phyloP scores from a whole-genome alignment of 768 basidiomycete genomes.

The Chalciporus sphaerocephalus region DNA sequence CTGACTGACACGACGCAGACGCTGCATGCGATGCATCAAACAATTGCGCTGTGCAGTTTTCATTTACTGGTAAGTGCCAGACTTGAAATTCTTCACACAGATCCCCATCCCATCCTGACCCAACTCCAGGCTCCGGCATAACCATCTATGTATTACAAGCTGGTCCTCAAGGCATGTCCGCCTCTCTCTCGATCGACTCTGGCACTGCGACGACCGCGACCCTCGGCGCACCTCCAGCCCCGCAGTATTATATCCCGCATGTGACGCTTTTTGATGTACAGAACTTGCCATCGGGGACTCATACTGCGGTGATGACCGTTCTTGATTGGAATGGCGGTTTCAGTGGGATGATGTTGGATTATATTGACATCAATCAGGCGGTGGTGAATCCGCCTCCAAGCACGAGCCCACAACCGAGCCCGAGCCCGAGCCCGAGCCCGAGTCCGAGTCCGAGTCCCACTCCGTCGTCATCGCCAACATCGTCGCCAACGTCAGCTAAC shows the following conservation, averaged over 20 bases:
- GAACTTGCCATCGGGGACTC: slow-evolving; percentile 20
- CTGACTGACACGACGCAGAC: slow-evolving; percentile 11
- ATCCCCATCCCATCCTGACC: neutral
- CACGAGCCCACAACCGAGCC: neutral
- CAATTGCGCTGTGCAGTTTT: slow-evolving; percentile 24
- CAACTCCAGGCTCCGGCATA: slow-evolving; percentile 22
- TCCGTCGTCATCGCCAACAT: slow-evolving; percentile 7
- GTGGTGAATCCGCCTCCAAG: slow-evolving; percentile 3
- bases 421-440: neutral
- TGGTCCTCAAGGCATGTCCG: slow-evolving; percentile 25
- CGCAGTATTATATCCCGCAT: slow-evolving; percentile 22
- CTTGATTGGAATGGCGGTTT: slow-evolving; percentile 21
- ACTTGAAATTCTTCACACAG: neutral
- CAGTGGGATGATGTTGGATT: slow-evolving; percentile 30
- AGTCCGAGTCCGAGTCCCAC: slow-evolving; percentile 1
- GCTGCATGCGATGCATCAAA: slow-evolving; percentile 21
- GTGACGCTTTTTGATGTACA: slow-evolving; percentile 21
- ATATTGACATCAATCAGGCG: slow-evolving; percentile 24
- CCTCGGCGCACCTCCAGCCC: slow-evolving; percentile 19
- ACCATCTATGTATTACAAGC: slow-evolving; percentile 29
- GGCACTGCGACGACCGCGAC: slow-evolving; percentile 21
- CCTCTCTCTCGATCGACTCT: slow-evolving; percentile 24
- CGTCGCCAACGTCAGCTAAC: neutral
- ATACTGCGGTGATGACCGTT: slow-evolving; percentile 23
- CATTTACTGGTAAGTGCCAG: slow-evolving; percentile 19